Base-by-base conservation (phyloP, 345 rosid species). In the Adansonia digitata region DNA sequence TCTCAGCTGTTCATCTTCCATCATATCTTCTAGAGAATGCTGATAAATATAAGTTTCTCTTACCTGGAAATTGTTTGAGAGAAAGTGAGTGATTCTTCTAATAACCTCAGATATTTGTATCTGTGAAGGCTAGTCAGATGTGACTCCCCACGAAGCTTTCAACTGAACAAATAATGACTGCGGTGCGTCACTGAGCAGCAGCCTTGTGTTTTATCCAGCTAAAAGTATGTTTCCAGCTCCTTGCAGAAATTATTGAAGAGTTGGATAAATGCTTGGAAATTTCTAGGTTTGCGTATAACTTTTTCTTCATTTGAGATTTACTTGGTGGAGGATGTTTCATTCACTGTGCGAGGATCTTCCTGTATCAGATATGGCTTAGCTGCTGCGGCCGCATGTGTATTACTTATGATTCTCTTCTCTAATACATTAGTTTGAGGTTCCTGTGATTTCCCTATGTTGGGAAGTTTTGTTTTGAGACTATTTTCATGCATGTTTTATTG, bases 1-100 rank as follows among this genome's bases (percentile, higher is more conserved):
- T 76, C 68, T 91, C 93, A 0, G 95, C 85, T 14, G 95, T 89
- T 75, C 87, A 91, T 76, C 89, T 89, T 71, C 93, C 95, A 1
- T 81, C 86, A 0, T 84, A 82, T 72, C 87, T 91, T 15, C 51
- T 91, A 15, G 90, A 87, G 81, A 88, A 89, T 3, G 85, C 93
- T 0, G 89, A 86, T 5, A 75, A 73, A 78, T 91, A 86, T 65
- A 89, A 81, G 77, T 89, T 86, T 74, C 91, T 89, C 20, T 76
- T 87, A 78, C 93, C 93, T 15, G 91, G 91, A 63, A 86, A 87
- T 26, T 89, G 93, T 77, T 37, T 84, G 22, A 87, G 93, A 79
- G 84, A 86, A 79, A 82, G 76, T 60, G 87, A 76, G 79, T 77
- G 83, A 80, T 35, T 65, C 71, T 48, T 42, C 37, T n/a, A 46